Base-by-base conservation (phyloP, 2,329 filamentous ascomycete genomes). In the Ascochyta rabiei region DNA sequence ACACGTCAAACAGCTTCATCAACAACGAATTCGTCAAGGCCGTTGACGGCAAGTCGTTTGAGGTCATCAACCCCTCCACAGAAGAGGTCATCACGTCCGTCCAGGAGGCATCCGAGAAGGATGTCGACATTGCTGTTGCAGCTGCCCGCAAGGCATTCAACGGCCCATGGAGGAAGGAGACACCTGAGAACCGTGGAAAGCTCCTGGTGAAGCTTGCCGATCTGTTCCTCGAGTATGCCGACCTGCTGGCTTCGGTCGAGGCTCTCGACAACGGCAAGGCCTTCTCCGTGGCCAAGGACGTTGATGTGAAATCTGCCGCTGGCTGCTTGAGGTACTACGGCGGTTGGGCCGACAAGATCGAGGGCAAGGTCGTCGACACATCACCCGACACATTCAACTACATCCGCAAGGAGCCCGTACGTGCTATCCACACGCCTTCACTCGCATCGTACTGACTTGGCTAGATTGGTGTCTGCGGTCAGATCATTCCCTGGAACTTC, bases 401-500 rank as follows among this genome's bases (percentile, higher is more conserved):
- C 81, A 92, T 90, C 61, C 81, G 84, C 69, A 85, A 86, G 64
- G 90, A 96, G 82, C 90, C 91, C 9, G 80, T 87, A 60, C 71
- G 78, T 72, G 44, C 5, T 12, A 24, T 2, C 6, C 6, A 21
- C 7, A 19, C 12, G 12, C 7, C 6, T 0, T 48, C 7, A 10
- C 4, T 3, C 13, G 7, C n/a, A 39, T 6, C 9, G 34, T 30
- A 23, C 61, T 75, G 51, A 76, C 48, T 5, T n/a, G 12, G 7
- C 6, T 44, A 84, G 82, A 80, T 89, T 61, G 89, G 89, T 76
- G 89, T 92, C 56, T 92, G 90, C 75, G 91, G 88, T 70, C 90
- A 95, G 76, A 93, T 93, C 72, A 93, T 95, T 68, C 90, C 90
- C 59, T 93, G 90, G 90, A 93, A 93, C 81, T 93, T 91, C 80